Evolutionary conservation across 352 stramenopile genomes (phyloP).

Genomic region (Globisporangium yorkense): DNA sequence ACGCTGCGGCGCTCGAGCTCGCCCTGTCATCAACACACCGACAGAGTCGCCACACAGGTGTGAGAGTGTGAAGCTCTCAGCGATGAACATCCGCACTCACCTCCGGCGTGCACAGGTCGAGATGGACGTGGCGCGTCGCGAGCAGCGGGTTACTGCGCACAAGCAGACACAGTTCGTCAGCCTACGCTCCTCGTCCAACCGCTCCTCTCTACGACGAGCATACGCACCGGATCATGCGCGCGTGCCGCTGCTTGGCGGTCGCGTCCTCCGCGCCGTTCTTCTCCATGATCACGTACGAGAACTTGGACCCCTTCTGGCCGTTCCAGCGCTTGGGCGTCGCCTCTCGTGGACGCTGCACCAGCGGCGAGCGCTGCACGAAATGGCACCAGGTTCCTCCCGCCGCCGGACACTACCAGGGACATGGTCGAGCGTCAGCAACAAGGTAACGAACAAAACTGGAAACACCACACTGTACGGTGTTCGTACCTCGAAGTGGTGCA

Average conservation of each 20-base stretch:
- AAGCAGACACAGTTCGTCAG: not conserved
- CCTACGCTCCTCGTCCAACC: not conserved
- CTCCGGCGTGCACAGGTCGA: slow-evolving; percentile 79
- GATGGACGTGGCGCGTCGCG: slow-evolving; percentile 68
- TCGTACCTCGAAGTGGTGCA: slow-evolving; percentile 61
- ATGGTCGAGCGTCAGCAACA: no score
- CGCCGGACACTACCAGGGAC: slow-evolving; percentile 42
- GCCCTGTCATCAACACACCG: slow-evolving; percentile 26
- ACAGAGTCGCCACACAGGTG: slow-evolving; percentile 9
- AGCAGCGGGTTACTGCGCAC: slow-evolving; percentile 44
- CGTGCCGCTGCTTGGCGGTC: slow-evolving; percentile 24
- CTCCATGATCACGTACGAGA: slow-evolving; percentile 81
- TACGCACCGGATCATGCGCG: slow-evolving; percentile 53
- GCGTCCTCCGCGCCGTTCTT: slow-evolving; percentile 40
- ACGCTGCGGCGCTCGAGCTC: slow-evolving; percentile 71
- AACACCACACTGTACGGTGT: not conserved
- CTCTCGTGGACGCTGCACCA: slow-evolving; percentile 66
- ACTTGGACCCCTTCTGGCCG: slow-evolving; percentile 82
- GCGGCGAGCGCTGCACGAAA: slow-evolving; percentile 77
- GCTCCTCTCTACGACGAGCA: not conserved
- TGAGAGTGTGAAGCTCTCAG: not conserved
- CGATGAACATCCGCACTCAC: slow-evolving; percentile 18
- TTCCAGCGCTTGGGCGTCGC: slow-evolving; percentile 77
- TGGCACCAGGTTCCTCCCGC: slow-evolving; percentile 78
- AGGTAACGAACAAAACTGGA: not conserved